Evolutionary conservation across 2,329 filamentous ascomycete genomes (phyloP), one percentile per base, ranked within the genome.

Genomic region (Trichoderma aggressivum): DNA sequence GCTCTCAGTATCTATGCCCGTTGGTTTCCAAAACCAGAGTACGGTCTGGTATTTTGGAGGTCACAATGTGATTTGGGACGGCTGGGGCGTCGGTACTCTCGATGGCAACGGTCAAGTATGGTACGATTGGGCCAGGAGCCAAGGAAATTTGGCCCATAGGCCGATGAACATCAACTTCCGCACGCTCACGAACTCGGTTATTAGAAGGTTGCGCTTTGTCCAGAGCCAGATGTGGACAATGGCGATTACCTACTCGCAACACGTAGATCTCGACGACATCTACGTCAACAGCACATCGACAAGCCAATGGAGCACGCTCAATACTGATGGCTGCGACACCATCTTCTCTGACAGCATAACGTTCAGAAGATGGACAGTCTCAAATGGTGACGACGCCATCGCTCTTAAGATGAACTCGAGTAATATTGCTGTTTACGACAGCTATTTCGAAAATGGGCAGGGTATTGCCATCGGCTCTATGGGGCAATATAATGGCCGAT

Each of bases 151-250:
- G 70, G 80, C 83, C 3, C 78, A 83, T 14, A 81, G 87, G 11
- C 87, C 86, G 10, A 84, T 89, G 73, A 87, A 85, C 21, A 82
- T 89, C 75, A 83, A 81, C 71, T 79, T 79, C 63, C 73, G 79
- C 21, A 79, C 81, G 3, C 80, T 86, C 4, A 84, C 78, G 6
- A 84, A 88, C 75, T 84, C 84, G 0, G 76, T 84, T 4, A 79
- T 89, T 14, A 78, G 80, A 47, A 82, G 85, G 3, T 72, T 89
- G 18, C 80, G 80, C 3, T 88, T 88, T 73, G 78, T 89, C 8
- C 84, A 87, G 72, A 86, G 84, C 72, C 87, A 89, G 78, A 89
- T 90, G 87, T 90, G 88, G 84, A 86, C 85, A 0, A 85, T 89
- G 82, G 84, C 85, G 1, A 82, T 88, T 34, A 85, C 85, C 11